Conservation (phyloP, 371 early-diverging fungal genomes). For the Lichtheimia ramosa region DNA sequence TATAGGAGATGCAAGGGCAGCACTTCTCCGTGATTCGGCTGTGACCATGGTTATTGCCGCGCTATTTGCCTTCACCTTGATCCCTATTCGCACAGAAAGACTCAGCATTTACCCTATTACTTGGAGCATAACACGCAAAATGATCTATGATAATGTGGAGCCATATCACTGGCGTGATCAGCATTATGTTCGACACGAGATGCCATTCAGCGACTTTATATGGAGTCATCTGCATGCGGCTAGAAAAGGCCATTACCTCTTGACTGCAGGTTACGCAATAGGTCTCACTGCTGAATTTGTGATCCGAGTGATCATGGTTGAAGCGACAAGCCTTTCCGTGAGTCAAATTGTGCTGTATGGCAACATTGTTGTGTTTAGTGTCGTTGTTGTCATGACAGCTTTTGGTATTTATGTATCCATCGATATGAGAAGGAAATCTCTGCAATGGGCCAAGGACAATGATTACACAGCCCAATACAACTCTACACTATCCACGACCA, state of each 20-base stretch:
- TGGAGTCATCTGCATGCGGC: conserved; percentile 17
- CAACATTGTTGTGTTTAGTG: not conserved
- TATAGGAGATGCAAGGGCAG: conserved; percentile 34
- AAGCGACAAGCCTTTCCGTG: not conserved
- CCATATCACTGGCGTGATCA: conserved; percentile 23
- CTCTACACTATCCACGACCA: no score
- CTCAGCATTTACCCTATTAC: conserved; percentile 33
- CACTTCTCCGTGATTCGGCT: conserved; percentile 44
- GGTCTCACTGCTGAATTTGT: not conserved
- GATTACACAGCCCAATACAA: not conserved
- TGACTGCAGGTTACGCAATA: not conserved
- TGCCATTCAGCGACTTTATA: conserved; percentile 24
- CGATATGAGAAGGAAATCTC: not conserved
- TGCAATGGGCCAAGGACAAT: not conserved
- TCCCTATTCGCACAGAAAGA: conserved; percentile 38
- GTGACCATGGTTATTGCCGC: conserved; percentile 36
- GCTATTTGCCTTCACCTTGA: conserved; percentile 39
- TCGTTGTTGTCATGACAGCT: not conserved
- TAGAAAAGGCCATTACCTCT: conserved; percentile 1
- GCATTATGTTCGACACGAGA: conserved; percentile 15
- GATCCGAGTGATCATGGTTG: conserved; percentile 1
- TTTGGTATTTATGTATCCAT: not conserved
- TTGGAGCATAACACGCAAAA: conserved; percentile 27
- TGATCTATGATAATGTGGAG: conserved; percentile 19
- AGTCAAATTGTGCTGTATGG: not conserved